Evolutionary conservation across 106 monocot species (phyloP).

Genomic region (Acanthochlamys bracteata): DNA sequence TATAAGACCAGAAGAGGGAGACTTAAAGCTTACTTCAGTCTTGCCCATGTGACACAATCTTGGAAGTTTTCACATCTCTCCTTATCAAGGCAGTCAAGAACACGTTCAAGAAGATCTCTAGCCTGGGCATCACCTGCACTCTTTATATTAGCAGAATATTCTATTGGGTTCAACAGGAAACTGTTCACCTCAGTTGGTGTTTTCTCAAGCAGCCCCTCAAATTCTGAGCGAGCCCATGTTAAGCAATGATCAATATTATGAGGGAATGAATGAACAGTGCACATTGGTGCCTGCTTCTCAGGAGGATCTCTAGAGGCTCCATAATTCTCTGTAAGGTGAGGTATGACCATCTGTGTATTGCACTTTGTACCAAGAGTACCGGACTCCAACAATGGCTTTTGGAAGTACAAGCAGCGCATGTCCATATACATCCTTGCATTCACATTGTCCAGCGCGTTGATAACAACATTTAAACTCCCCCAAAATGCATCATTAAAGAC

Average conservation of each 20-base stretch:
- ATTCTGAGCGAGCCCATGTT: conserved; percentile 92
- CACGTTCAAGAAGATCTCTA: conserved; percentile 71
- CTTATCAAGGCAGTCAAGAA: conserved; percentile 69
- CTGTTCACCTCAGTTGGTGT: conserved; percentile 83
- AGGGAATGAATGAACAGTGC: conserved; percentile 92
- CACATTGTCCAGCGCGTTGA: conserved; percentile 95
- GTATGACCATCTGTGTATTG: conserved; percentile 95
- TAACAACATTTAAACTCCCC: conserved; percentile 63
- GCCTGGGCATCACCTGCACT: conserved; percentile 87
- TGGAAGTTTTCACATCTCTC: conserved; percentile 75
- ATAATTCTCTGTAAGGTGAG: conserved; percentile 94
- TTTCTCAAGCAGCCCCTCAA: conserved; percentile 88
- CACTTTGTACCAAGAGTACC: conserved; percentile 86
- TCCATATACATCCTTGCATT: conserved; percentile 90
- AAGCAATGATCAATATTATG: conserved; percentile 96
- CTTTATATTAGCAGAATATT: conserved; percentile 63
- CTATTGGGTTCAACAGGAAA: conserved; percentile 60
- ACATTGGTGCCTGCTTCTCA: conserved; percentile 92
- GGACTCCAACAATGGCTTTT: conserved; percentile 91
- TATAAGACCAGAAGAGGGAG: neutral
- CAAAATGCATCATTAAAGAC: conserved; percentile 91
- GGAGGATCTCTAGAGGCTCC: conserved; percentile 86
- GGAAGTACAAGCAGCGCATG: conserved; percentile 69
- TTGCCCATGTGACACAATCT: conserved; percentile 78
- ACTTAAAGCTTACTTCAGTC: conserved; percentile 55